A percentile compares a stretch with the other conserved stretches of the same genome.
Conservation (phyloP, 768 basidiomycete genomes). For the Mycena polygramma region DNA sequence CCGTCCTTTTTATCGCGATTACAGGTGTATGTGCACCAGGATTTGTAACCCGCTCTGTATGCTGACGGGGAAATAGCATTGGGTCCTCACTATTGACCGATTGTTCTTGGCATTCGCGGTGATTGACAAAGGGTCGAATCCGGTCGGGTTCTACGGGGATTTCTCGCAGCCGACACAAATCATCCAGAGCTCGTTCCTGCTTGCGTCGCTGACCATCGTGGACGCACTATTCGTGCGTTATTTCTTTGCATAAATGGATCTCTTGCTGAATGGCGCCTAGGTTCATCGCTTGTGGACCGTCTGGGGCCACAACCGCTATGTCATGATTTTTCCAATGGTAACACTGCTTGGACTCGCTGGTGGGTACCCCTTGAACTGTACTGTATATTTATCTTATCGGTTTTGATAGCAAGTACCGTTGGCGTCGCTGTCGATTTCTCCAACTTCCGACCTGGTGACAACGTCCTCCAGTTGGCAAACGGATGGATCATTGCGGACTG, state of each 20-base stretch:
- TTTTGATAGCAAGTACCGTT: constrained; percentile 11
- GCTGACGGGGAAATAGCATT: constrained; percentile 7
- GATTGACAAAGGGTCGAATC: constrained; percentile 2
- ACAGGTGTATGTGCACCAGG: constrained; percentile 16
- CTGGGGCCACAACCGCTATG: constrained; percentile 13
- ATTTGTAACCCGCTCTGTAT: neutral
- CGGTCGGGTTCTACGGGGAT: constrained; percentile 17
- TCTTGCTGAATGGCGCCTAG: neutral
- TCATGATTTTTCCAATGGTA: constrained; percentile 15
- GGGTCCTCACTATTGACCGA: constrained; percentile 15
- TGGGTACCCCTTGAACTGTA: neutral
- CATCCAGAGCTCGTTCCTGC: constrained; percentile 6
- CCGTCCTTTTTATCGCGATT: constrained; percentile 12
- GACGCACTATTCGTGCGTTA: constrained; percentile 13
- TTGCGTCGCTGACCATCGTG: constrained; percentile 13
- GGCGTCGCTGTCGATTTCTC: constrained; percentile 13
- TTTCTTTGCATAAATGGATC: neutral
- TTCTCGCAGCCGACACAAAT: constrained; percentile 17
- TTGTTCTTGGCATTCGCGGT: constrained; percentile 16
- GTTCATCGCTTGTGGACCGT: constrained; percentile 25
- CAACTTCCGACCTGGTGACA: constrained; percentile 6
- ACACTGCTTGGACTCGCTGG: constrained; percentile 16
- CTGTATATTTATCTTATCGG: neutral
- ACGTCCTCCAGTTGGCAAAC: constrained; percentile 10
- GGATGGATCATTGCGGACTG: constrained; percentile 25